phyloP scores from a whole-genome alignment of 2,329 filamentous ascomycete genomes.

The Teratosphaeria viscida region DNA sequence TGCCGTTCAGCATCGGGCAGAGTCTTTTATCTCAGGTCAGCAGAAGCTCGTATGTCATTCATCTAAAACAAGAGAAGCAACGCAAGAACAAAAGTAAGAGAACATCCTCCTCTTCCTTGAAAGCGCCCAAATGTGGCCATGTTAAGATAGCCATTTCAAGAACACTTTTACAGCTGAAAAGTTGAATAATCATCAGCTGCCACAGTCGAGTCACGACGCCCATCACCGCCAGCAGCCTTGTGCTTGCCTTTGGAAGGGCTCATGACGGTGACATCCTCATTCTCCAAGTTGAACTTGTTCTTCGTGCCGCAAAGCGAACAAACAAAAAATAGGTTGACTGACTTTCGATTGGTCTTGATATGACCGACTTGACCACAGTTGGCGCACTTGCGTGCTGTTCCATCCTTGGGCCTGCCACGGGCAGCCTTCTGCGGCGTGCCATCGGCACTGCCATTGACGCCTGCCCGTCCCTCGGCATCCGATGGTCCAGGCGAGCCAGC shows the following conservation, averaged over 20 bases:
- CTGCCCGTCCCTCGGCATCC: constrained; percentile 35
- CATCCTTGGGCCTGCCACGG: constrained; percentile 49
- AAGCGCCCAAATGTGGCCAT: neutral
- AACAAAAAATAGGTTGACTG: constrained; percentile 29
- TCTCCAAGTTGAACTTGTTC: neutral
- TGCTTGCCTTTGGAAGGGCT: neutral
- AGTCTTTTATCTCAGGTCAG: constrained; percentile 42
- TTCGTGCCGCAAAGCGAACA: constrained; percentile 6
- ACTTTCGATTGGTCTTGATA: constrained; percentile 99
- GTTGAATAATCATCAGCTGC: constrained; percentile 8
- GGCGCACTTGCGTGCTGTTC: constrained; percentile 75
- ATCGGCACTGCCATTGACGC: constrained; percentile 9
- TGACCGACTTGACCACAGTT: constrained; percentile 95
- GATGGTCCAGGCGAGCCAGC: constrained; percentile 33
- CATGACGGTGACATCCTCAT: neutral
- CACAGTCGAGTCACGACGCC: neutral
- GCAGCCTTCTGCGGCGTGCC: constrained; percentile 22
- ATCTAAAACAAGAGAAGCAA: constrained; percentile 11
- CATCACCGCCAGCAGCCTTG: neutral
- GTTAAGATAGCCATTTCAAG: neutral
- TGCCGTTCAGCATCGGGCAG: constrained; percentile 77
- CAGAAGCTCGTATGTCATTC: constrained; percentile 14
- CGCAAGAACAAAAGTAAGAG: constrained; percentile 1
- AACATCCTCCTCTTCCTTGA: neutral
- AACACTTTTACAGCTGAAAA: constrained; percentile 11